These are phyloP conservation scores for Corchorus capsularis DNA, from an alignment of 345 rosid species.

Conservation along the genomic window DNA sequence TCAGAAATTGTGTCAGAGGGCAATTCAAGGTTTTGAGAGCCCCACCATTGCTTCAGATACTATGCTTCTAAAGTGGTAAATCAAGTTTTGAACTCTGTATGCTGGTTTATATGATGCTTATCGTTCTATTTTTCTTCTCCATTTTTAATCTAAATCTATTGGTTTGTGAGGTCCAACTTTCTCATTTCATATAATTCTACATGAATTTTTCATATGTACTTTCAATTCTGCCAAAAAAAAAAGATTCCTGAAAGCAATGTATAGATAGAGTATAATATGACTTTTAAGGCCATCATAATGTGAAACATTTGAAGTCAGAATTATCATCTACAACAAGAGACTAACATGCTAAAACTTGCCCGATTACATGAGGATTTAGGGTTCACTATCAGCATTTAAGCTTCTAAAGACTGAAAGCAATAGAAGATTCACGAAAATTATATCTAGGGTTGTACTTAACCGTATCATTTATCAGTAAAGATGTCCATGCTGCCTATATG, in stretches of 20 bases:
- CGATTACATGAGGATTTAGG: neutral
- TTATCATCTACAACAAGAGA: neutral
- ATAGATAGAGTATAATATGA: neutral
- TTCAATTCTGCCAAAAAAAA: neutral
- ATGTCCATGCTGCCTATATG: neutral
- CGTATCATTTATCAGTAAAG: neutral
- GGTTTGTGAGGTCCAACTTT: neutral
- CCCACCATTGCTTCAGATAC: neutral
- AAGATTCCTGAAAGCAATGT: neutral
- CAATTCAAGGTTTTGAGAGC: conserved; percentile 8
- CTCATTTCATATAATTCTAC: neutral
- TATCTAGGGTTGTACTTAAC: neutral
- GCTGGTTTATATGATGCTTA: neutral
- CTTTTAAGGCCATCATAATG: neutral
- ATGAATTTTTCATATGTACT: neutral
- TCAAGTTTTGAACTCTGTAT: neutral
- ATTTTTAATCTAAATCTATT: neutral
- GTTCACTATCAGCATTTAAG: neutral
- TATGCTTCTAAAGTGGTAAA: conserved; percentile 21
- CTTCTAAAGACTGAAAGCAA: neutral
- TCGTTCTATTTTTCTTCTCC: neutral
- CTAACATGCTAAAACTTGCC: neutral
- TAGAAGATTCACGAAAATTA: neutral
- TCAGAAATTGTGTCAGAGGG: neutral
- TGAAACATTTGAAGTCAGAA: neutral